phyloP scores from a whole-genome alignment of 2,329 filamentous ascomycete species.

The Neonectria coccinea region DNA sequence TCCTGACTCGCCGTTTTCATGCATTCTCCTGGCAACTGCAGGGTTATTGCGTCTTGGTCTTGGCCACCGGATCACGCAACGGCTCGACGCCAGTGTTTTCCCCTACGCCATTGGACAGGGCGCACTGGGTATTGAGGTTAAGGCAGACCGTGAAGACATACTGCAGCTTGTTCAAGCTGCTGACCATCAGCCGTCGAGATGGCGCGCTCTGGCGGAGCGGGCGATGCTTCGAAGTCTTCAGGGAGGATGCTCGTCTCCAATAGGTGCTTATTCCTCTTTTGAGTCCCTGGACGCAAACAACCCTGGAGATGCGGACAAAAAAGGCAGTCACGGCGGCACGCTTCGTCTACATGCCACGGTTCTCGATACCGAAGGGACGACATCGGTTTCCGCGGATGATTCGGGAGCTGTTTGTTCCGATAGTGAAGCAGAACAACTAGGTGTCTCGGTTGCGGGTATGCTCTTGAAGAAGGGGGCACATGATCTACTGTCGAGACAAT shows the following conservation, averaged over 20 bases:
- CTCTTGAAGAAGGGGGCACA: not conserved
- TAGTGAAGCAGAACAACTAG: not conserved
- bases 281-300: not conserved
- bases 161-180: not conserved
- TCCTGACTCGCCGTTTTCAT: not conserved
- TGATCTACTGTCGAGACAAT: not conserved
- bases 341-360: not conserved
- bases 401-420: not conserved
- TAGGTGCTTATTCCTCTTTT: not conserved
- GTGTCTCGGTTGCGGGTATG: not conserved
- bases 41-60: not conserved
- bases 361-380: not conserved
- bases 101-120: slow-evolving; percentile 1
- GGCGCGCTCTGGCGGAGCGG: not conserved
- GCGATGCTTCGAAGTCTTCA: slow-evolving; percentile 1
- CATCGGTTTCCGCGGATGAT: not conserved
- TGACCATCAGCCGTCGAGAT: not conserved
- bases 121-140: not conserved
- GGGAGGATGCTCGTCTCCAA: slow-evolving; percentile 1
- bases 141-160: not conserved
- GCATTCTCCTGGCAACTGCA: not conserved
- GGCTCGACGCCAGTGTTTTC: not conserved
- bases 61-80: not conserved
- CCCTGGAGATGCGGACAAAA: not conserved
- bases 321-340: not conserved